Percentiles rank a stretch among this genome's conserved stretches.
phyloP scores from a whole-genome alignment of 2,329 filamentous ascomycete species.

The Cercospora sp. region DNA sequence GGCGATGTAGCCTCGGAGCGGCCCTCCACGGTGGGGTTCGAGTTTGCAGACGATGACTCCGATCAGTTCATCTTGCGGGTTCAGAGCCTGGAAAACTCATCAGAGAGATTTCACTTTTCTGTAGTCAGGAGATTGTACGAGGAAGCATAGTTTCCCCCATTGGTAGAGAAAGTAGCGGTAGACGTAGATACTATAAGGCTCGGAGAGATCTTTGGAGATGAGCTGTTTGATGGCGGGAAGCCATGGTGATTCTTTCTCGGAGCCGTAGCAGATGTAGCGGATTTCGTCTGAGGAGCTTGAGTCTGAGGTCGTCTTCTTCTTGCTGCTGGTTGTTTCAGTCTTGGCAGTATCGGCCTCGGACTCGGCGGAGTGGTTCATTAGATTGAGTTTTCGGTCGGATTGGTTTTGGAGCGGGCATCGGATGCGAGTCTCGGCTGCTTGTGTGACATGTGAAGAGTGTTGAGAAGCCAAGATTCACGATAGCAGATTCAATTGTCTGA shows the following conservation, averaged over 20 bases:
- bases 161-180: slow-evolving; percentile 98
- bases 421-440: background rate
- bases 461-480: background rate
- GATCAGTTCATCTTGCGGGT: slow-evolving; percentile 65
- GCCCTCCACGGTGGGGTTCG: slow-evolving; percentile 83
- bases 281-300: slow-evolving; percentile 10
- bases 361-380: slow-evolving; percentile 16
- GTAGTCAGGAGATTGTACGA: slow-evolving; percentile 58
- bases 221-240: slow-evolving; percentile 85
- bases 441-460: background rate
- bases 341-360: slow-evolving; percentile 7
- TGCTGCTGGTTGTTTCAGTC: slow-evolving; percentile 8
- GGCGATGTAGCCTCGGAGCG: slow-evolving; percentile 90
- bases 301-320: background rate
- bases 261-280: slow-evolving; percentile 62
- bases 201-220: slow-evolving; percentile 94
- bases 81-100: slow-evolving; percentile 44
- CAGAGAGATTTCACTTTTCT: background rate
- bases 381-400: background rate
- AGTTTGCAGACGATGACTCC: slow-evolving; percentile 95
- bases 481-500: background rate
- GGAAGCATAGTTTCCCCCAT: slow-evolving; percentile 96
- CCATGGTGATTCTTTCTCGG: slow-evolving; percentile 62
- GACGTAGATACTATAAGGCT: slow-evolving; percentile 99
- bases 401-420: background rate